A percentile compares a stretch with the other conserved stretches of the same genome.
These are phyloP conservation scores for Exutisphaerella laricina DNA, from an alignment of 2,329 filamentous ascomycete species.

Conservation along the genomic window DNA sequence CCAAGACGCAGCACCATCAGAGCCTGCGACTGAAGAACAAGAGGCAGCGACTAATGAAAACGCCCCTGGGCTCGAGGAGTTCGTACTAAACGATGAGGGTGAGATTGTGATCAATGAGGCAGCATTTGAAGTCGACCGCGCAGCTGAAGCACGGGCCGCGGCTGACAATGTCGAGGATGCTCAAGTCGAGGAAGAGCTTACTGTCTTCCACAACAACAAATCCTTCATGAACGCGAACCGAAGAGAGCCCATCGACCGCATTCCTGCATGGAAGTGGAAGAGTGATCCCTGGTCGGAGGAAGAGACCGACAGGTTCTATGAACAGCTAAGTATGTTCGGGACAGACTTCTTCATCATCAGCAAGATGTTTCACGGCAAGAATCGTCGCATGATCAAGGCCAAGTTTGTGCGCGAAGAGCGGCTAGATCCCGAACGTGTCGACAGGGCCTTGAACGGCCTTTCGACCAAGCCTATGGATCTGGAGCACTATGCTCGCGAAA, in stretches of 20 bases:
- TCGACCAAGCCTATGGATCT: constrained; percentile 38
- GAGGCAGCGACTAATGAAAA: constrained; percentile 10
- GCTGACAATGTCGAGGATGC: constrained; percentile 34
- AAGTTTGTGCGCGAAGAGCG: constrained; percentile 79
- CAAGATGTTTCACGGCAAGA: constrained; percentile 67
- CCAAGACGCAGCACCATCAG: constrained; percentile 2
- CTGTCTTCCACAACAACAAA: constrained; percentile 61
- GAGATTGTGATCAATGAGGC: constrained; percentile 63
- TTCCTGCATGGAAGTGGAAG: constrained; percentile 41
- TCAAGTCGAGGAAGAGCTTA: constrained; percentile 74
- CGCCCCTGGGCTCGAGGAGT: constrained; percentile 19
- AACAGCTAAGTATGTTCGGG: constrained; percentile 68
- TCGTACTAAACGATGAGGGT: constrained; percentile 61
- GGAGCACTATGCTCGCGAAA: constrained; percentile 36
- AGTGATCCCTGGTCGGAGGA: constrained; percentile 65
- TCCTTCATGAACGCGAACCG: constrained; percentile 61
- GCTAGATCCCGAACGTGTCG: constrained; percentile 58
- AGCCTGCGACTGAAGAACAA: constrained; percentile 25
- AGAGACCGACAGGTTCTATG: constrained; percentile 70
- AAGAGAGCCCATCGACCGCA: constrained; percentile 43
- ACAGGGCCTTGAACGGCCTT: constrained; percentile 51
- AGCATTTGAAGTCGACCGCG: constrained; percentile 63
- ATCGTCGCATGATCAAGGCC: constrained; percentile 68
- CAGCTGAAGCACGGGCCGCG: constrained; percentile 53
- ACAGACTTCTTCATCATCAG: constrained; percentile 79